Evolutionary conservation across 2,329 filamentous ascomycete genomes (phyloP).

Genomic region (Penicillium sp.): DNA sequence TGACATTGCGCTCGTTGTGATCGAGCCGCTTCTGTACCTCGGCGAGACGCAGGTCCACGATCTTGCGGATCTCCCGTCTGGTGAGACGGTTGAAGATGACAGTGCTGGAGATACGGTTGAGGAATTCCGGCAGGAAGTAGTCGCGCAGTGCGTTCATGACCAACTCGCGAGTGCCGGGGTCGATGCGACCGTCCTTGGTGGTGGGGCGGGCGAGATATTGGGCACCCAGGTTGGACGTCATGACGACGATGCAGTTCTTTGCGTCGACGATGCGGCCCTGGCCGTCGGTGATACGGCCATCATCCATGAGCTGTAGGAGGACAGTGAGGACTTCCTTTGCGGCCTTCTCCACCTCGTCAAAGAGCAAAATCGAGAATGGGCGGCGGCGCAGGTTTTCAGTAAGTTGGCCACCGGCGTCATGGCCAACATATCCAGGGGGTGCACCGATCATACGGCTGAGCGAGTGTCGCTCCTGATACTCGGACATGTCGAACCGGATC

Average conservation of each 20-base stretch:
- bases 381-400: constrained; percentile 88
- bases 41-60: constrained; percentile 76
- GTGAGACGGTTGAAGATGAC: constrained; percentile 98
- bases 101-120: constrained; percentile 90
- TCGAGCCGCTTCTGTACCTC: constrained; percentile 90
- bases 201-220: constrained; percentile 80
- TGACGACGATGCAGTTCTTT: constrained; percentile 96
- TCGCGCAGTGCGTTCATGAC: constrained; percentile 85
- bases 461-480: constrained; percentile 95
- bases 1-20: constrained; percentile 74
- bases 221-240: constrained; percentile 95
- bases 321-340: constrained; percentile 96
- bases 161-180: constrained; percentile 72
- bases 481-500: constrained; percentile 99
- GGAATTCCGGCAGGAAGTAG: constrained; percentile 96
- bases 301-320: constrained; percentile 97
- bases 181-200: constrained; percentile 72
- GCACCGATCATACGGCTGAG: constrained; percentile 96
- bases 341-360: constrained; percentile 97
- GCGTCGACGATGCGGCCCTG: constrained; percentile 92
- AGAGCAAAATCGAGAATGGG: constrained; percentile 94
- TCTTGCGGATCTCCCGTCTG: constrained; percentile 79
- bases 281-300: constrained; percentile 94
- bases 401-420: constrained; percentile 89
- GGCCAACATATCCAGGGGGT: constrained; percentile 90